These are phyloP conservation scores for Podospora fimiseda DNA, from an alignment of 495 filamentous ascomycete genomes.

Conservation along the genomic window DNA sequence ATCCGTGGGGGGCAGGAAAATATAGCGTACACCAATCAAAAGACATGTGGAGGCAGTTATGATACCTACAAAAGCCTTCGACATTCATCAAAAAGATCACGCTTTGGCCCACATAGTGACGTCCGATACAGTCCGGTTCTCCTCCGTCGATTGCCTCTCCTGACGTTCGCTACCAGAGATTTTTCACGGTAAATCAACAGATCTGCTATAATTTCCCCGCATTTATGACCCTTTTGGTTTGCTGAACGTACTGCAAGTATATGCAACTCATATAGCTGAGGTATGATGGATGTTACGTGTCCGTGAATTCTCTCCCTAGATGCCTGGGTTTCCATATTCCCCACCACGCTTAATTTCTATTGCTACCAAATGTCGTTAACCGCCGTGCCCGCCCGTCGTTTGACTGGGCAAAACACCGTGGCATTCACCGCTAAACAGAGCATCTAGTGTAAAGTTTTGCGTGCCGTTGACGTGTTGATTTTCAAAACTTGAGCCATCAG, in stretches of 20 bases:
- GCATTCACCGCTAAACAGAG: constrained; percentile 1
- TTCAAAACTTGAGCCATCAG: no score
- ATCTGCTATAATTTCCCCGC: background rate
- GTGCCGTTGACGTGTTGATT: background rate
- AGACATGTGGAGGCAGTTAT: no score
- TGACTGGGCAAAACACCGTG: background rate
- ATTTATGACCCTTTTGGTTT: background rate
- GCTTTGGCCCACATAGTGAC: background rate
- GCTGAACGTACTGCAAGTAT: background rate
- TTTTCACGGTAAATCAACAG: background rate
- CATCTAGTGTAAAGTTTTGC: background rate
- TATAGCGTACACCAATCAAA: no score
- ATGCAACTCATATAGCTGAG: background rate
- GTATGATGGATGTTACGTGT: background rate
- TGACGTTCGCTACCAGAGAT: background rate
- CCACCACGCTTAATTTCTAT: background rate
- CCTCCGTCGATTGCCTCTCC: background rate
- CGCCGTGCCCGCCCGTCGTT: background rate
- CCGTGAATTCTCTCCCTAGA: background rate
- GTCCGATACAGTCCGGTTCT: background rate
- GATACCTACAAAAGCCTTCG: no score
- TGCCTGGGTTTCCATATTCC: background rate
- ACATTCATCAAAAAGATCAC: background rate
- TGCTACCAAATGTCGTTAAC: background rate
- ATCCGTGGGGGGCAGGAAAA: no score